Evolutionary conservation across 108 stramenopile genomes (phyloP).

Genomic region (Conticribra guillardii): DNA sequence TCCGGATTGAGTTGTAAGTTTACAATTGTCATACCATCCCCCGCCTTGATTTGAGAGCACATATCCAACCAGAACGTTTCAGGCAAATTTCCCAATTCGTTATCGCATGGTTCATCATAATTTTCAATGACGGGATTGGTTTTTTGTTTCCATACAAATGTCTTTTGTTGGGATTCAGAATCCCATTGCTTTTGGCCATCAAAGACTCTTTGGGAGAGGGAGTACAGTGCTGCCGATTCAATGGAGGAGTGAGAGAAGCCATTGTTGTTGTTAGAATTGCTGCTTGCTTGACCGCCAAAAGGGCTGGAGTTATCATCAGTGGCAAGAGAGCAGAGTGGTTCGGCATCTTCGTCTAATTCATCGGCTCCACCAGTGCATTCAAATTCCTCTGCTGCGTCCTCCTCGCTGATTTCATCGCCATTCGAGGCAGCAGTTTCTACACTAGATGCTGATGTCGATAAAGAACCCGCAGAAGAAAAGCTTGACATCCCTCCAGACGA

Average conservation of each 20-base stretch:
- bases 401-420: slow-evolving; percentile 1
- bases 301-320: slow-evolving; percentile 26
- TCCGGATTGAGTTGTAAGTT: slow-evolving; percentile 91
- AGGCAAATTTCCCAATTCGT: slow-evolving; percentile 56
- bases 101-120: slow-evolving; percentile 55
- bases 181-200: slow-evolving; percentile 43
- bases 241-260: too few species aligned
- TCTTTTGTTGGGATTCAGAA: slow-evolving; percentile 66
- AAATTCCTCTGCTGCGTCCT: slow-evolving; percentile 70
- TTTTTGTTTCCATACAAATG: slow-evolving; percentile 75
- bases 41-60: slow-evolving; percentile 69
- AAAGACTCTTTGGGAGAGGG: slow-evolving; percentile 33
- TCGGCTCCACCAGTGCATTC: slow-evolving; percentile 66
- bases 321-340: slow-evolving; percentile 72
- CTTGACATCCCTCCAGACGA: slow-evolving; percentile 1
- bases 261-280: slow-evolving; percentile 27
- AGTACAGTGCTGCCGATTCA: slow-evolving; percentile 55
- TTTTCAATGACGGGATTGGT: slow-evolving; percentile 65
- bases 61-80: slow-evolving; percentile 91
- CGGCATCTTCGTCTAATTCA: slow-evolving; percentile 78
- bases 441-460: slow-evolving; percentile 10
- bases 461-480: neutral
- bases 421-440: too few species aligned
- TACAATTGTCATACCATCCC: slow-evolving; percentile 73
- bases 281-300: neutral